These are phyloP conservation scores for Candida coquimbonensis DNA, from an alignment of 805 yeast genomes.

Conservation along the genomic window DNA sequence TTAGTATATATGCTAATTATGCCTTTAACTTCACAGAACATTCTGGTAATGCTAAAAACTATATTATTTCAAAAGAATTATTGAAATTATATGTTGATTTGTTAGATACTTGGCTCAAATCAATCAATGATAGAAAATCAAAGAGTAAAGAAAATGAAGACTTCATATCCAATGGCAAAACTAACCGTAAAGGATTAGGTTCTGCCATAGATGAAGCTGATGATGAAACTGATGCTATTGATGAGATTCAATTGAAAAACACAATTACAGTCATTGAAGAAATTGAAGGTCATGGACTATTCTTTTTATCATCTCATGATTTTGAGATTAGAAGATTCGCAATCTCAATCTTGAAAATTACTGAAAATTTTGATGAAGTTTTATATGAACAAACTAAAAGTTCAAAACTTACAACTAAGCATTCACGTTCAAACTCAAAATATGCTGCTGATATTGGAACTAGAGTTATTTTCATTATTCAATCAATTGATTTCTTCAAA, in stretches of 20 bases:
- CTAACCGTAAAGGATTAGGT: neutral
- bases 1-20: conserved; percentile 69
- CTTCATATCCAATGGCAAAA: conserved; percentile 9
- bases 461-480: conserved; percentile 68
- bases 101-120: conserved; percentile 74
- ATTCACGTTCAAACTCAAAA: conserved; percentile 54
- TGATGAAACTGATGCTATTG: conserved; percentile 32
- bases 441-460: conserved; percentile 78
- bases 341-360: conserved; percentile 62
- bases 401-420: conserved; percentile 18
- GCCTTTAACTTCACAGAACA: conserved; percentile 78
- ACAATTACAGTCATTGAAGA: conserved; percentile 86
- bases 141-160: conserved; percentile 5
- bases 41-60: conserved; percentile 51
- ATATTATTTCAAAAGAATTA: conserved; percentile 52
- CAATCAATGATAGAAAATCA: conserved; percentile 37
- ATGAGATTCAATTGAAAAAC: conserved; percentile 68
- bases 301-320: conserved; percentile 86
- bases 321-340: conserved; percentile 68
- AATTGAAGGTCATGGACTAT: conserved; percentile 91
- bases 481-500: conserved; percentile 59
- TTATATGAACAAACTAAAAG: conserved; percentile 44
- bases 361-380: conserved; percentile 84
- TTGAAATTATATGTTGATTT: conserved; percentile 72
- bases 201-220: neutral